These are phyloP conservation scores for Gossypium aridum DNA, from an alignment of 441 rosid species.

Conservation along the genomic window DNA sequence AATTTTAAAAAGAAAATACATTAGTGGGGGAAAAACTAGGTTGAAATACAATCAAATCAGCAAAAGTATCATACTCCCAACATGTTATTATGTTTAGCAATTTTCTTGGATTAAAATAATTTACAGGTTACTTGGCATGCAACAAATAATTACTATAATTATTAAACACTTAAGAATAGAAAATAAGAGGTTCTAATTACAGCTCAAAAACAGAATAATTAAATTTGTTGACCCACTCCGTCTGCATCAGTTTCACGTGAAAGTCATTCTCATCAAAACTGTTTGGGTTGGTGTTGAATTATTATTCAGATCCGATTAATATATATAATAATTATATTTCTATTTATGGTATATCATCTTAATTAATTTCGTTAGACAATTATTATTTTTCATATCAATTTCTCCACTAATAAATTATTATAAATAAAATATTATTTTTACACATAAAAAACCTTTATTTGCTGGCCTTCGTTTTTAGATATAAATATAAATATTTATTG, in stretches of 20 bases:
- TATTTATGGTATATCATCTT: background rate
- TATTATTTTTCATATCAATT: background rate
- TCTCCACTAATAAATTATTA: background rate
- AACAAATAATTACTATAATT: background rate
- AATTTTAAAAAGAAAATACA: too few relatives aligned
- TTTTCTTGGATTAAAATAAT: background rate
- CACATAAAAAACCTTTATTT: background rate
- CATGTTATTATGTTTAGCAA: background rate
- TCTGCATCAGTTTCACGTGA: background rate
- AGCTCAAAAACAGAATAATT: background rate
- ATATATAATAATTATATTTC: background rate
- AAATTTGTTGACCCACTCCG: background rate
- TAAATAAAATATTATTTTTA: background rate
- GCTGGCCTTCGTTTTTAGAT: background rate
- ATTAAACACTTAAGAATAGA: background rate
- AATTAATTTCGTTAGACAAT: background rate
- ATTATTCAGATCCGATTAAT: background rate
- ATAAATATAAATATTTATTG: background rate
- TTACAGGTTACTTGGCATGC: too few relatives aligned
- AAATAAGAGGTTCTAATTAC: background rate
- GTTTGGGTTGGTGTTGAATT: constrained; percentile 2
- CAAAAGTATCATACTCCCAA: too few relatives aligned
- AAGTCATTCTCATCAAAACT: background rate
- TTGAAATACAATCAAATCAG: too few relatives aligned
- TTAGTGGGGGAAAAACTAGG: too few relatives aligned